A percentile compares a stretch with the other conserved stretches of the same genome.
phyloP scores from a whole-genome alignment of 495 filamentous ascomycete species.

The Tuber aestivum region DNA sequence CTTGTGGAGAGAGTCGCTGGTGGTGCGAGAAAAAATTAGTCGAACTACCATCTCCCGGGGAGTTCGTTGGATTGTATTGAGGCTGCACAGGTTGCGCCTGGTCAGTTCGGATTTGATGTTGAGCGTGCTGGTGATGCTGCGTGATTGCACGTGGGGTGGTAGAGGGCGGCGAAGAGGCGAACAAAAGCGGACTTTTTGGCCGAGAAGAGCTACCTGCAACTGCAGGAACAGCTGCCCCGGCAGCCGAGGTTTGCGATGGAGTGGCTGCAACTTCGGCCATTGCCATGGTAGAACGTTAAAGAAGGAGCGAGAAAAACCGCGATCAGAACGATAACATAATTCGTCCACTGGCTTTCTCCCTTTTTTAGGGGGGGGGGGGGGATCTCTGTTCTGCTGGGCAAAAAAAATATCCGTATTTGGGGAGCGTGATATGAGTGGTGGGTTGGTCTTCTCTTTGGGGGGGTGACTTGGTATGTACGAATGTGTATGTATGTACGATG shows the following conservation, averaged over 20 bases:
- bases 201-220: slow-evolving; percentile 41
- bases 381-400: slow-evolving; percentile 14
- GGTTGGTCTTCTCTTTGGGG: background rate
- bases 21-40: slow-evolving; percentile 42
- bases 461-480: slow-evolving; percentile 18
- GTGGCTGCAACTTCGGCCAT: slow-evolving; percentile 43
- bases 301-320: slow-evolving; percentile 25
- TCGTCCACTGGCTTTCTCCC: slow-evolving; percentile 31
- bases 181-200: slow-evolving; percentile 41
- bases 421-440: slow-evolving; percentile 11
- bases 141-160: slow-evolving; percentile 40
- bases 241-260: slow-evolving; percentile 43
- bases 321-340: slow-evolving; percentile 41
- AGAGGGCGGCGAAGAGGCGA: slow-evolving; percentile 37
- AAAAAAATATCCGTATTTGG: slow-evolving; percentile 30
- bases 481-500: slow-evolving; percentile 35
- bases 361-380: slow-evolving; percentile 13
- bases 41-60: slow-evolving; percentile 42
- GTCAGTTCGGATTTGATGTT: slow-evolving; percentile 38
- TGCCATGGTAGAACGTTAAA: slow-evolving; percentile 27
- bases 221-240: slow-evolving; percentile 40
- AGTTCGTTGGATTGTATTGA: slow-evolving; percentile 41
- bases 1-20: slow-evolving; percentile 43
- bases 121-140: slow-evolving; percentile 36
- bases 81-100: slow-evolving; percentile 39